These are phyloP conservation scores for Acanthamoeba lenticulata DNA, from an alignment of 208 protist genomes.

Conservation along the genomic window DNA sequence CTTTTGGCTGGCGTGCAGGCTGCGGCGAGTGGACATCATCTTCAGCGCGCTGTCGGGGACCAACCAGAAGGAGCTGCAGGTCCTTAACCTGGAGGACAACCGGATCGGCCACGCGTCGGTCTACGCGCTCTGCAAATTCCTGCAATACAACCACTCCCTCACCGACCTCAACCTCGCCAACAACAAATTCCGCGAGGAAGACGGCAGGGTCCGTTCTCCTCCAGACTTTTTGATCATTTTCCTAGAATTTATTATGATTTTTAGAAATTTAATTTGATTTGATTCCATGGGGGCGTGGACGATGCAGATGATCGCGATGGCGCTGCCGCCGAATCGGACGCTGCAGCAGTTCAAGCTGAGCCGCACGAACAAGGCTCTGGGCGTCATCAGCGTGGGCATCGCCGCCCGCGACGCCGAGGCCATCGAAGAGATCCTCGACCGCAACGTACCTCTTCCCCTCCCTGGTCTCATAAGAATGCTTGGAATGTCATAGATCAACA, in stretches of 20 bases:
- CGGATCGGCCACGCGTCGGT: slow-evolving; percentile 33
- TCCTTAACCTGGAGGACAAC: slow-evolving; percentile 40
- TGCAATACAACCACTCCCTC: slow-evolving; percentile 55
- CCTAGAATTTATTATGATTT: not conserved
- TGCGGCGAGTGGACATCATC: not conserved
- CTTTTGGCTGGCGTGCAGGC: not conserved
- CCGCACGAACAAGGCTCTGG: not conserved
- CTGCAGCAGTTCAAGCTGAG: slow-evolving; percentile 27
- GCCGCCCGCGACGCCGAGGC: not conserved
- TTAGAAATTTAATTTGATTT: not conserved
- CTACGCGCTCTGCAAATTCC: slow-evolving; percentile 39
- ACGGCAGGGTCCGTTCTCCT: not conserved
- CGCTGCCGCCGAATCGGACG: not conserved
- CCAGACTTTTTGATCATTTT: not conserved
- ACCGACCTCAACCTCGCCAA: slow-evolving; percentile 39
- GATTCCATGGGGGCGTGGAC: too few relatives aligned
- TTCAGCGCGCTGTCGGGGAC: slow-evolving; percentile 45
- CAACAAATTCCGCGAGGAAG: slow-evolving; percentile 26
- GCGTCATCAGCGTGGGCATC: slow-evolving; percentile 22
- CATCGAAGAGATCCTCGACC: slow-evolving; percentile 22
- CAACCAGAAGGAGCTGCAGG: slow-evolving; percentile 35
- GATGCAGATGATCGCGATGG: not conserved
- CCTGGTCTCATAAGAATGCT: not conserved
- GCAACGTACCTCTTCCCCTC: slow-evolving; percentile 9
- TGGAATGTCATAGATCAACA: not conserved